Conservation (phyloP, 805 yeast genomes). For the Wickerhamomyces subpelliculosus region DNA sequence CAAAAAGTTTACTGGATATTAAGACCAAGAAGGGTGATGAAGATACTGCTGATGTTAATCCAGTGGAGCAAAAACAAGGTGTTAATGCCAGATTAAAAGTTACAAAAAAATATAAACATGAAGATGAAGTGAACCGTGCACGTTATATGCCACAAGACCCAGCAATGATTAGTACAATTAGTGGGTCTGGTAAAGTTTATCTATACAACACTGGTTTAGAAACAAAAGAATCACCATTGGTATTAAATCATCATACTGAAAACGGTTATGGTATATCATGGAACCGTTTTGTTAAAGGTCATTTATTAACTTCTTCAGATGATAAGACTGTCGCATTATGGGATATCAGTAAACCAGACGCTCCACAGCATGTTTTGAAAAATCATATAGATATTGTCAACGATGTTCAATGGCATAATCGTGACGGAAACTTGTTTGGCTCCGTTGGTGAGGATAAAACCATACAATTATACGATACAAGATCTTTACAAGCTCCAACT, state of each 20-base stretch:
- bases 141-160: conserved; percentile 61
- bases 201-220: conserved; percentile 35
- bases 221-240: conserved; percentile 20
- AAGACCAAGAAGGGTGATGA: conserved; percentile 16
- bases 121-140: conserved; percentile 66
- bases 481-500: conserved; percentile 25
- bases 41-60: conserved; percentile 18
- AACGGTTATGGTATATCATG: conserved; percentile 77
- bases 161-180: conserved; percentile 53
- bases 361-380: conserved; percentile 26
- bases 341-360: conserved; percentile 31
- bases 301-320: conserved; percentile 56
- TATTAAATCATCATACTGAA: conserved; percentile 45
- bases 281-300: conserved; percentile 42
- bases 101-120: conserved; percentile 51
- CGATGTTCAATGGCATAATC: conserved; percentile 69
- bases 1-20: conserved; percentile 30
- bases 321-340: conserved; percentile 59
- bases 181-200: conserved; percentile 56
- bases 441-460: conserved; percentile 68
- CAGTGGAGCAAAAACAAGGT: conserved; percentile 15
- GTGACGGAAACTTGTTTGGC: conserved; percentile 44
- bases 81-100: conserved; percentile 53
- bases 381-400: conserved; percentile 58
- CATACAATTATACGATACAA: conserved; percentile 47